A percentile compares a stretch with the other conserved stretches of the same genome.
These are phyloP conservation scores for Hordeum vulgare DNA, from an alignment of 176 grass and related monocot genomes.

Conservation along the genomic window DNA sequence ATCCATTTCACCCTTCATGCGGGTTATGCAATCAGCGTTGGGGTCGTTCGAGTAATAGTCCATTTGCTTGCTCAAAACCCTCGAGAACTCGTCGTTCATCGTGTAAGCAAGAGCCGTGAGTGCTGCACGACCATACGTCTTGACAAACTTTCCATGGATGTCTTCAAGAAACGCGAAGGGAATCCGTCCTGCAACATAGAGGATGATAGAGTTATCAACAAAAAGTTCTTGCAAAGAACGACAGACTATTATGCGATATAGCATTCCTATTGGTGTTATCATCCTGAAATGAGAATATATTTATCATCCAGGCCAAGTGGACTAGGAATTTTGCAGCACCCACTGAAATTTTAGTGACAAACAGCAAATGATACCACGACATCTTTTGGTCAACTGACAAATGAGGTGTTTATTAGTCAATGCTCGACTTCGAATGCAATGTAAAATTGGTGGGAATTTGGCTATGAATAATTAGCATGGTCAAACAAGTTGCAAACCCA, in stretches of 20 bases:
- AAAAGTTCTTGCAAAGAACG: not conserved
- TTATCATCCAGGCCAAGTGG: not conserved
- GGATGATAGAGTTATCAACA: not conserved
- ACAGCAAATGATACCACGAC: not conserved
- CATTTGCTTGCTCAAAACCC: slow-evolving; percentile 77
- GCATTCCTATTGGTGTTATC: not conserved
- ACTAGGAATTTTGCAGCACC: not conserved
- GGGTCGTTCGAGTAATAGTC: slow-evolving; percentile 85
- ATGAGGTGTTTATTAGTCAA: not conserved
- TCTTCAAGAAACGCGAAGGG: slow-evolving; percentile 83
- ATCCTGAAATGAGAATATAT: not conserved
- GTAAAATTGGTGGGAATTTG: not conserved
- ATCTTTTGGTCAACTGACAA: not conserved
- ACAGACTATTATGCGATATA: not conserved
- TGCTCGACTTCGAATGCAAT: not conserved
- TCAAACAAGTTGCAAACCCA: not conserved
- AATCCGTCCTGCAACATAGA: slow-evolving; percentile 49
- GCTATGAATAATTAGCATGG: not conserved
- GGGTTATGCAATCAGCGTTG: slow-evolving; percentile 69
- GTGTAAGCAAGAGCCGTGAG: slow-evolving; percentile 67
- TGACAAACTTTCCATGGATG: slow-evolving; percentile 69
- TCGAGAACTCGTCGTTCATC: slow-evolving; percentile 92
- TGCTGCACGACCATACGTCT: slow-evolving; percentile 64
- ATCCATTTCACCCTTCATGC: slow-evolving; percentile 83
- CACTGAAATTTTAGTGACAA: not conserved